These are phyloP conservation scores for Chalciporus piperatus DNA, from an alignment of 768 basidiomycete species.

Conservation along the genomic window DNA sequence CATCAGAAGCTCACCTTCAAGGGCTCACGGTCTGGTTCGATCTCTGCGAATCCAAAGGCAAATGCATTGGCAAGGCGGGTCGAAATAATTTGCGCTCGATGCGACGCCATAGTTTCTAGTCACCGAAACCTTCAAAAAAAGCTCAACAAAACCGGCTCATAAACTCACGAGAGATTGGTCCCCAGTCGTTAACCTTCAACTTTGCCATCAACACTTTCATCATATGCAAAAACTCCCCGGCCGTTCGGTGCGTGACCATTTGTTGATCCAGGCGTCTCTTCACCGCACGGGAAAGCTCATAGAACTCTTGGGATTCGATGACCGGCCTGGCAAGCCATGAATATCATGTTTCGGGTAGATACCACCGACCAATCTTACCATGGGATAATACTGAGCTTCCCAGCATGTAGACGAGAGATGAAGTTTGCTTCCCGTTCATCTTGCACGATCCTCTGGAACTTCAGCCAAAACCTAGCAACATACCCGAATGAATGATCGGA, in stretches of 20 bases:
- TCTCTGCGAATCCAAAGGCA: slow-evolving; percentile 44
- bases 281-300: slow-evolving; percentile 46
- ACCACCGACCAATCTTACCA: slow-evolving; percentile 39
- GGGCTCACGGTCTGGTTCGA: slow-evolving; percentile 45
- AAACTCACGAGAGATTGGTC: slow-evolving; percentile 55
- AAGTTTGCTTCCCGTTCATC: slow-evolving; percentile 62
- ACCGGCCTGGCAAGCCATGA: slow-evolving; percentile 40
- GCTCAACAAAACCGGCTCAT: not conserved
- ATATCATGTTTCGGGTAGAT: too few relatives aligned
- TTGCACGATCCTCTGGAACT: slow-evolving; percentile 61
- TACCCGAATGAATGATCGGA: not conserved
- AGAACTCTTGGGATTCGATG: slow-evolving; percentile 61
- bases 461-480: slow-evolving; percentile 45
- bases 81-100: slow-evolving; percentile 44
- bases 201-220: slow-evolving; percentile 69
- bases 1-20: slow-evolving; percentile 40
- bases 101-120: slow-evolving; percentile 47
- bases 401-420: slow-evolving; percentile 56
- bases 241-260: slow-evolving; percentile 44
- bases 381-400: slow-evolving; percentile 54
- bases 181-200: slow-evolving; percentile 68
- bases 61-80: slow-evolving; percentile 47
- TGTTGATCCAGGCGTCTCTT: slow-evolving; percentile 50
- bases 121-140: not conserved
- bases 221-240: slow-evolving; percentile 52